phyloP scores from a whole-genome alignment of 148 eudicot genomes.

The Rhododendron vialii region DNA sequence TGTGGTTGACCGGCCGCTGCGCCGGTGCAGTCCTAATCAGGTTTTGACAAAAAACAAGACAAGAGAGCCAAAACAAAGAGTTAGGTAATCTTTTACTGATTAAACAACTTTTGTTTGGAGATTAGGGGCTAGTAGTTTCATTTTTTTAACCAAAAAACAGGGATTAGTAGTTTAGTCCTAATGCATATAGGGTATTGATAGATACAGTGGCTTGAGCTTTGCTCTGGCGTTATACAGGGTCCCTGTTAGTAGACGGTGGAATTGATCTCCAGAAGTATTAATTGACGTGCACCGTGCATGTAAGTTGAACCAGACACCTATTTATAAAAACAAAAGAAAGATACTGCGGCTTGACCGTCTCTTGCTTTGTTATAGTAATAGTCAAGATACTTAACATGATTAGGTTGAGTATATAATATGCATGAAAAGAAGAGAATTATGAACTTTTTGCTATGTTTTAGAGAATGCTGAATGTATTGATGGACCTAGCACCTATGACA shows the following conservation, averaged over 20 bases:
- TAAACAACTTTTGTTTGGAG: not conserved
- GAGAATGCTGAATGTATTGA: not conserved
- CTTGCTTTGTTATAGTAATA: not conserved
- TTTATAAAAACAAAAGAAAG: not conserved
- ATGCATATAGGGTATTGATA: not conserved
- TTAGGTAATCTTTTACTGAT: not conserved
- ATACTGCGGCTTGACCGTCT: not conserved
- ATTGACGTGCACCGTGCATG: too few relatives aligned
- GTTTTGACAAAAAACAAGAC: not conserved
- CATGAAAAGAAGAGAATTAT: not conserved
- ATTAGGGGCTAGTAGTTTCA: not conserved
- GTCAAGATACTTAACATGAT: not conserved
- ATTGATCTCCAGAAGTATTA: not conserved
- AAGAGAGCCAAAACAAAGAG: not conserved
- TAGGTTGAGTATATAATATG: not conserved
- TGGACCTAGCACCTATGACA: not conserved
- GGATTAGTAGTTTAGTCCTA: not conserved
- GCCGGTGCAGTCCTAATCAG: not conserved
- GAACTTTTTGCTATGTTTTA: not conserved
- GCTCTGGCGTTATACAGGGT: too few relatives aligned
- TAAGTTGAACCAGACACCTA: too few relatives aligned
- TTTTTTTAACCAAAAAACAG: too few relatives aligned
- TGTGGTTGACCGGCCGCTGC: not conserved
- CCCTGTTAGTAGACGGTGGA: not conserved
- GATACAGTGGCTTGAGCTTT: not conserved